Evolutionary conservation across 305 asterid species (phyloP), one percentile per base, ranked within the genome.

Genomic region (Striga hermonthica): DNA sequence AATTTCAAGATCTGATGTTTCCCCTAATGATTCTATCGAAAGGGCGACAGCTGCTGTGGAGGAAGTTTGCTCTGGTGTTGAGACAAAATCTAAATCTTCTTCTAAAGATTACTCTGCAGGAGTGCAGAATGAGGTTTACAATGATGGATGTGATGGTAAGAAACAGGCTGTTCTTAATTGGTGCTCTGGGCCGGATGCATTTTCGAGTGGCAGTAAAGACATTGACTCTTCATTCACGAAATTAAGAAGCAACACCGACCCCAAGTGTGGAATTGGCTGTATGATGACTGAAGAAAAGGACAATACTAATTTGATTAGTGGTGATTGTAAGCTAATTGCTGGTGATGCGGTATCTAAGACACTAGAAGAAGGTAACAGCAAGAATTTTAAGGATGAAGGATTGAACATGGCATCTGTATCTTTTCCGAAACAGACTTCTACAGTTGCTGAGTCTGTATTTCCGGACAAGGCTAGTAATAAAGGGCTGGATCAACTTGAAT

Each of bases 1-100:
- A 72, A 80, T 82, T 77, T 80, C 80, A 7, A 76, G 78, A 70
- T 76, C 86, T 57, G 81, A 73, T 48, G 75, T 64, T 65, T 84
- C 84, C 7, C 80, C 81, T 58, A 39, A 72, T 16, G 80, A 71
- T 76, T 75, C 81, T 68, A 65, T 72, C 1, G 82, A 75, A 67
- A 80, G 74, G 59, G 70, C 74, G 52, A 66, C 62, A 38, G 76
- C 74, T 57, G 75, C 66, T 49, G 75, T 67, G 53, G 80, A 75
- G 39, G 84, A 80, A 64, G 72, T 70, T 49, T 70, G 80, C 60
- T 22, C 31, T 22, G 67, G 72, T 15, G 75, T 77, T 62, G 84
- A 72, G 59, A 80, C 71, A 22, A 79, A 74, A 73, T 74, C 80
- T 9, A 75, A 72, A 60, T 31, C 80, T 65, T 71, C 79, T 34